Evolutionary conservation across 345 rosid genomes (phyloP).

Genomic region (Citrus reticulata): DNA sequence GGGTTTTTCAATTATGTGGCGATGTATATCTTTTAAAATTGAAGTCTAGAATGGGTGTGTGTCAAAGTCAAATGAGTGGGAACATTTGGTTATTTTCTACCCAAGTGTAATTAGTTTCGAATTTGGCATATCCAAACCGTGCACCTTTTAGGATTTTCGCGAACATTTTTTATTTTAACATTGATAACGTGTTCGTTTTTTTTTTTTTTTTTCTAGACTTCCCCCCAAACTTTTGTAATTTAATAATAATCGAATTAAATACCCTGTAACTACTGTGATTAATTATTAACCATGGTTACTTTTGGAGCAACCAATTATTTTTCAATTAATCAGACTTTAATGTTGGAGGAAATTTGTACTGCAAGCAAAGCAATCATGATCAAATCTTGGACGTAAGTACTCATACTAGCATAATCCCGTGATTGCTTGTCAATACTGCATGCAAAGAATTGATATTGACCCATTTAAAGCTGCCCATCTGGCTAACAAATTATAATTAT

Average conservation of each 20-base stretch:
- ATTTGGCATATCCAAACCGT: background rate
- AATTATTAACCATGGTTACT: background rate
- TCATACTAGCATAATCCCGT: background rate
- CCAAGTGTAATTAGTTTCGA: background rate
- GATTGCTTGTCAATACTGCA: conserved; percentile 1
- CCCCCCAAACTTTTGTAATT: background rate
- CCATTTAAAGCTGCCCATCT: conserved; percentile 2
- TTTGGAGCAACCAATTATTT: background rate
- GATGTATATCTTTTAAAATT: background rate
- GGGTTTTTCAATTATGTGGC: no score
- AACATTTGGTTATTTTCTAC: background rate
- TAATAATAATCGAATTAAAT: background rate
- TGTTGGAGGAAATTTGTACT: conserved; percentile 2
- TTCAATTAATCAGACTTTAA: background rate
- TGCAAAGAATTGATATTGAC: background rate
- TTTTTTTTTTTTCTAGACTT: background rate
- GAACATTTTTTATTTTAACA: background rate
- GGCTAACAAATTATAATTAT: background rate
- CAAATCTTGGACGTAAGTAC: conserved; percentile 6
- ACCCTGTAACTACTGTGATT: background rate
- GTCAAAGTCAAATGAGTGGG: background rate
- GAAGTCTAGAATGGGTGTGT: background rate
- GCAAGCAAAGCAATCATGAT: conserved; percentile 20
- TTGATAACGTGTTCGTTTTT: background rate
- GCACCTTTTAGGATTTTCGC: background rate